Percentiles rank a stretch among this genome's conserved stretches.
Evolutionary conservation across 192 early-diverging fungal species (phyloP).

Genomic region (Gryganskiella cystojenkinii): DNA sequence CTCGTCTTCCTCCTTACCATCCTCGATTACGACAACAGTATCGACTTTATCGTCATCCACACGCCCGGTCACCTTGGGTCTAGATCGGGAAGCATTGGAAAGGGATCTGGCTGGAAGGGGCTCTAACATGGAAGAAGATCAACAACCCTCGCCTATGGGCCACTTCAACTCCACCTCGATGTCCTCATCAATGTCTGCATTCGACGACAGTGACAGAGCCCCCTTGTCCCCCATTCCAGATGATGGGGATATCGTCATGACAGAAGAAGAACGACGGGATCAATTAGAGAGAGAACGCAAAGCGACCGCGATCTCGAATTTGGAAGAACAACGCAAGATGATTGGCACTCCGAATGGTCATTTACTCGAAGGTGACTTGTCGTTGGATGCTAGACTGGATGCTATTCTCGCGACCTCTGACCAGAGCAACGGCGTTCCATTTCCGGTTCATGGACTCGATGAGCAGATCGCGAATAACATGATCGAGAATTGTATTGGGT

Average conservation of each 20-base stretch:
- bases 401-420: conserved; percentile 33
- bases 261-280: conserved; percentile 40
- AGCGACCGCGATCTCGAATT: conserved; percentile 17
- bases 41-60: neutral
- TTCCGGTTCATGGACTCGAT: conserved; percentile 72
- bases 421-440: conserved; percentile 41
- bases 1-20: neutral
- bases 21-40: neutral
- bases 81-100: no score
- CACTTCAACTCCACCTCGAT: no score
- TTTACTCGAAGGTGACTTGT: conserved; percentile 19
- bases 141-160: no score
- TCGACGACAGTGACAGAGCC: no score
- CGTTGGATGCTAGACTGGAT: conserved; percentile 52
- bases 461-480: conserved; percentile 79
- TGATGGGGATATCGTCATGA: conserved; percentile 26
- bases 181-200: no score
- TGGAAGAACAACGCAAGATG: conserved; percentile 43
- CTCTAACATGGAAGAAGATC: no score
- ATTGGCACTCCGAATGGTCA: conserved; percentile 39
- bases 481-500: conserved; percentile 84
- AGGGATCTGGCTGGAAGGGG: no score
- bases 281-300: conserved; percentile 36
- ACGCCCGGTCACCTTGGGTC: neutral
- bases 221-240: no score